Conservation (phyloP, 139 green algal species). For the Diplosphaera chodatii region DNA sequence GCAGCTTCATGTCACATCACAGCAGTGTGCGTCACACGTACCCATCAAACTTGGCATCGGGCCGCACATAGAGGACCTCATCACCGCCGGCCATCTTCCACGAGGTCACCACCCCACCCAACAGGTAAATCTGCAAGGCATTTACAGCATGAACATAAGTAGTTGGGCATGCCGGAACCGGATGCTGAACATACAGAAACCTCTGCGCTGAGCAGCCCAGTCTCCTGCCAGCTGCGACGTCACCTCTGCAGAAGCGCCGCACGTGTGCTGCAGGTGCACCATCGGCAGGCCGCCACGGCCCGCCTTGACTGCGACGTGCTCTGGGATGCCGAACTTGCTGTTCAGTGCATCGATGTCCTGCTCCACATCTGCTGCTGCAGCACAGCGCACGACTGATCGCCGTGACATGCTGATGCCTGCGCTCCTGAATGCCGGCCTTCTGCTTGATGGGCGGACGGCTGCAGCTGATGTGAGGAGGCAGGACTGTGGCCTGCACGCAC, state of each 20-base stretch:
- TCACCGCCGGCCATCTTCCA: constrained; percentile 83
- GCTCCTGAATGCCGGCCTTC: background rate
- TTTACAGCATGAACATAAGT: no score
- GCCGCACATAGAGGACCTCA: constrained; percentile 92
- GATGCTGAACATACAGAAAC: background rate
- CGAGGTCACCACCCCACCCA: constrained; percentile 76
- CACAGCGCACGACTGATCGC: background rate
- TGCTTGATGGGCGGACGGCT: background rate
- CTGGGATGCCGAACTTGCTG: constrained; percentile 32
- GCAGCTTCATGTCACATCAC: background rate
- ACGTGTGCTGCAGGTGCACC: constrained; percentile 64
- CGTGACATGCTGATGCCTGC: no score
- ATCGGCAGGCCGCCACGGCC: constrained; percentile 45
- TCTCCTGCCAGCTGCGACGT: background rate
- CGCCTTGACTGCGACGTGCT: constrained; percentile 53
- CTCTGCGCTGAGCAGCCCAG: no score
- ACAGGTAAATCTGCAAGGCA: constrained; percentile 73
- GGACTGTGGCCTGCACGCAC: no score
- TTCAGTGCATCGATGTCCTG: background rate
- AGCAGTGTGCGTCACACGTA: background rate
- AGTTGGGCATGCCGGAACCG: no score
- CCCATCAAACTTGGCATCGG: constrained; percentile 89
- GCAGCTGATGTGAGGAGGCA: no score
- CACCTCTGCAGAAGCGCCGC: constrained; percentile 69
- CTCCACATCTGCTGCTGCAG: background rate